phyloP scores from a whole-genome alignment of 2,329 filamentous ascomycete species.

The Metarhizium album region DNA sequence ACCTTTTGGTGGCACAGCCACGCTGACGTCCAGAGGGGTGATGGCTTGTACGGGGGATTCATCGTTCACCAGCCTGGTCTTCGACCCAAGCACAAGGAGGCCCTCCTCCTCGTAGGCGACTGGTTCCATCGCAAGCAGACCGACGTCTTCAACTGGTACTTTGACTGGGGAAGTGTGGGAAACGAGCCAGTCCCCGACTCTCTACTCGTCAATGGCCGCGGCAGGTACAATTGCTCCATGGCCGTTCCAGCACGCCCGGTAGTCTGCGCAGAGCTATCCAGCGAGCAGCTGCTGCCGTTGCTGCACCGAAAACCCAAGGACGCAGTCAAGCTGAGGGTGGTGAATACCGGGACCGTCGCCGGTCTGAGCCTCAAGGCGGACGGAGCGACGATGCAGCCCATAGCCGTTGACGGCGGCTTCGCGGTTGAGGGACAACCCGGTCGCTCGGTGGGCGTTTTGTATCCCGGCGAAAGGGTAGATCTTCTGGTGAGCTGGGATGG shows the following conservation, averaged over 20 bases:
- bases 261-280: conserved; percentile 8
- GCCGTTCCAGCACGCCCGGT: conserved; percentile 16
- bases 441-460: conserved; percentile 14
- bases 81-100: conserved; percentile 25
- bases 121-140: conserved; percentile 28
- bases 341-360: conserved; percentile 15
- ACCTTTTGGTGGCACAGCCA: conserved; percentile 52
- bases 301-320: neutral
- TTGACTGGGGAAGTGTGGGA: conserved; percentile 24
- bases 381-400: conserved; percentile 12
- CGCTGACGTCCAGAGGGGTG: conserved; percentile 33
- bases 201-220: conserved; percentile 24
- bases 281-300: conserved; percentile 9
- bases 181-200: conserved; percentile 28
- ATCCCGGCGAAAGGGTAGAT: conserved; percentile 16
- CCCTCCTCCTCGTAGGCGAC: conserved; percentile 39
- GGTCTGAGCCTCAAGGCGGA: conserved; percentile 12
- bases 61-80: conserved; percentile 41
- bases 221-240: conserved; percentile 20
- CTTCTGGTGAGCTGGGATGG: conserved; percentile 12
- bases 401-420: conserved; percentile 14
- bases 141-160: conserved; percentile 20
- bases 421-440: conserved; percentile 6
- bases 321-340: conserved; percentile 11
- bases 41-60: conserved; percentile 48